phyloP scores from a whole-genome alignment of 192 early-diverging fungal genomes.

The Gaertneriomyces sp. region DNA sequence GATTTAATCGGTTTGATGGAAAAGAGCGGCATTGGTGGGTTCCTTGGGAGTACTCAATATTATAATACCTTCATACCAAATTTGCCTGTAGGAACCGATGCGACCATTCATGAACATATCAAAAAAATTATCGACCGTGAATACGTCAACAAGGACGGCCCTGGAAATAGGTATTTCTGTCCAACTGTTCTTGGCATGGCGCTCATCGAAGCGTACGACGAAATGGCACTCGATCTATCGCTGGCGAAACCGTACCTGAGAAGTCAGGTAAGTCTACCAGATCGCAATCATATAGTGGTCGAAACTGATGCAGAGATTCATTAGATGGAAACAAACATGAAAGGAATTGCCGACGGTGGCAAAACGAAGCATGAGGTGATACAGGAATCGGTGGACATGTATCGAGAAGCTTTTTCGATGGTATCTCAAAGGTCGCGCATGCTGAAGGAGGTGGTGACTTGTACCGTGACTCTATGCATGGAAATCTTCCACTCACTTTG shows the following conservation, averaged over 20 bases:
- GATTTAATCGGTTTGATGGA: constrained; percentile 92
- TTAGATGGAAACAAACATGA: constrained; percentile 76
- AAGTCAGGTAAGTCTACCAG: constrained; percentile 50
- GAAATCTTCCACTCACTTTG: background rate
- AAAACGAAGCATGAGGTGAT: constrained; percentile 68
- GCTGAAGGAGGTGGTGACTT: constrained; percentile 38
- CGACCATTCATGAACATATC: constrained; percentile 94
- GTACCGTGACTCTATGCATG: background rate
- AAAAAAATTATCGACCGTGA: constrained; percentile 85
- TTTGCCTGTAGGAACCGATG: constrained; percentile 74
- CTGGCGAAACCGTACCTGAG: constrained; percentile 87
- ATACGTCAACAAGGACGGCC: constrained; percentile 70
- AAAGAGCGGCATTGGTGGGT: constrained; percentile 82
- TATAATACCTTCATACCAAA: background rate
- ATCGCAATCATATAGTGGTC: background rate
- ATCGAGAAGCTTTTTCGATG: constrained; percentile 65
- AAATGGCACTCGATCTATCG: constrained; percentile 80
- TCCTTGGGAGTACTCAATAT: background rate
- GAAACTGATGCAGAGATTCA: background rate
- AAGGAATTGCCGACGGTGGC: constrained; percentile 65
- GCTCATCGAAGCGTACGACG: constrained; percentile 80
- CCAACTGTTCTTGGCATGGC: constrained; percentile 87
- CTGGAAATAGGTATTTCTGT: constrained; percentile 29
- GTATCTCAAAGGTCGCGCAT: constrained; percentile 44
- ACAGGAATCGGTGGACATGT: constrained; percentile 61